These are phyloP conservation scores for Nakazawaea wickerhamii DNA, from an alignment of 805 yeast species.

Conservation along the genomic window DNA sequence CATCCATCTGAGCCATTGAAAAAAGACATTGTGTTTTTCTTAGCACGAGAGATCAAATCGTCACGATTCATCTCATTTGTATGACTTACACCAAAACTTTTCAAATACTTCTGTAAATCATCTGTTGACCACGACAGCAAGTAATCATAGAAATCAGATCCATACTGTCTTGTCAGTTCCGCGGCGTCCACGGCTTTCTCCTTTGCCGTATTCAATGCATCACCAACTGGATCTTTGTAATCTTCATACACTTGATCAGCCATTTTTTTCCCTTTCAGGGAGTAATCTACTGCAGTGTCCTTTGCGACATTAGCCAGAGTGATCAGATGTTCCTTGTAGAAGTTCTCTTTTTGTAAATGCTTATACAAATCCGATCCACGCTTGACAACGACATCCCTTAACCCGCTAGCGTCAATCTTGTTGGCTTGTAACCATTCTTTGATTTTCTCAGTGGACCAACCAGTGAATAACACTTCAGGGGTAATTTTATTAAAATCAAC, in stretches of 20 bases:
- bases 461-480: conserved; percentile 28
- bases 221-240: conserved; percentile 13
- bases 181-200: conserved; percentile 16
- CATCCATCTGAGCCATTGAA: conserved; percentile 17
- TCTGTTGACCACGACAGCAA: conserved; percentile 37
- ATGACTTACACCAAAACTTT: conserved; percentile 34
- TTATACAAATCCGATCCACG: conserved; percentile 17
- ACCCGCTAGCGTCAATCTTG: conserved; percentile 22
- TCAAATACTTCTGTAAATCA: conserved; percentile 36
- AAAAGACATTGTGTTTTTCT: conserved; percentile 29
- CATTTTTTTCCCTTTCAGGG: conserved; percentile 21
- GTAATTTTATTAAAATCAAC: conserved; percentile 19
- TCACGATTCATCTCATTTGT: conserved; percentile 24
- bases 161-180: conserved; percentile 14
- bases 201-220: conserved; percentile 14
- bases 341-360: conserved; percentile 8
- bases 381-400: conserved; percentile 21
- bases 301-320: conserved; percentile 9
- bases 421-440: conserved; percentile 35
- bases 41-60: conserved; percentile 33
- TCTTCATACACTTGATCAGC: conserved; percentile 16
- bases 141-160: conserved; percentile 13
- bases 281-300: conserved; percentile 20
- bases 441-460: conserved; percentile 32
- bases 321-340: conserved; percentile 10